Percentiles rank a stretch among this genome's conserved stretches.
Conservation (phyloP, 2,329 filamentous ascomycete genomes). For the Aspergillus fijiensis region DNA sequence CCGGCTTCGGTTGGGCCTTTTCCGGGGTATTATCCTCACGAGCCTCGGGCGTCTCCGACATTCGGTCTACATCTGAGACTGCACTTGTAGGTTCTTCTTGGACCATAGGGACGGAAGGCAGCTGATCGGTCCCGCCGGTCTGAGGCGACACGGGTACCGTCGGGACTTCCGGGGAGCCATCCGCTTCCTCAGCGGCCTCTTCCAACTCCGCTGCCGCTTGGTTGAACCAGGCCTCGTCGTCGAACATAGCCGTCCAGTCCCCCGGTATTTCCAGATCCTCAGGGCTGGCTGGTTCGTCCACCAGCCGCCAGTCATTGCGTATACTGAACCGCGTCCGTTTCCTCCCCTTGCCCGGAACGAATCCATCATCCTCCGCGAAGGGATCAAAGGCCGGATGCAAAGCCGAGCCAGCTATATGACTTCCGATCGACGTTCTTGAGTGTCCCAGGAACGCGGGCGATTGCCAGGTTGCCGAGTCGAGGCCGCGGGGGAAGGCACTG, state of each 20-base stretch:
- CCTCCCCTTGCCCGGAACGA: slow-evolving; percentile 59
- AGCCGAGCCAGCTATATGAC: slow-evolving; percentile 50
- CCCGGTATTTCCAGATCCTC: slow-evolving; percentile 46
- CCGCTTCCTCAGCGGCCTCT: background rate
- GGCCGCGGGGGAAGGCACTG: slow-evolving; percentile 13
- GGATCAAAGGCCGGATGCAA: slow-evolving; percentile 65
- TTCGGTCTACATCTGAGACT: background rate
- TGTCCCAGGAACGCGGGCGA: slow-evolving; percentile 81
- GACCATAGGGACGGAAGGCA: background rate
- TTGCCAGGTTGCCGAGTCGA: slow-evolving; percentile 51
- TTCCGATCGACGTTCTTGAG: slow-evolving; percentile 61
- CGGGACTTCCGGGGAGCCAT: background rate
- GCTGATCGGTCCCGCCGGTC: background rate
- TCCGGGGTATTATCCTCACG: background rate
- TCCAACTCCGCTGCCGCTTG: slow-evolving; percentile 14
- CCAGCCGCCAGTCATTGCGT: slow-evolving; percentile 70
- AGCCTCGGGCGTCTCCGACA: background rate
- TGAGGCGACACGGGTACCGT: slow-evolving; percentile 16
- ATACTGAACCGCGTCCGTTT: slow-evolving; percentile 71
- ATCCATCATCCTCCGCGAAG: slow-evolving; percentile 66
- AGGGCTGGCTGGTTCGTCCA: slow-evolving; percentile 69
- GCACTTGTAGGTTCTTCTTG: background rate
- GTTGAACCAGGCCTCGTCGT: slow-evolving; percentile 21
- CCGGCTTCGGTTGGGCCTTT: background rate
- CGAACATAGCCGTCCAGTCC: slow-evolving; percentile 32